These are phyloP conservation scores for Kregervanrija delftensis DNA, from an alignment of 805 yeast species.

Conservation along the genomic window DNA sequence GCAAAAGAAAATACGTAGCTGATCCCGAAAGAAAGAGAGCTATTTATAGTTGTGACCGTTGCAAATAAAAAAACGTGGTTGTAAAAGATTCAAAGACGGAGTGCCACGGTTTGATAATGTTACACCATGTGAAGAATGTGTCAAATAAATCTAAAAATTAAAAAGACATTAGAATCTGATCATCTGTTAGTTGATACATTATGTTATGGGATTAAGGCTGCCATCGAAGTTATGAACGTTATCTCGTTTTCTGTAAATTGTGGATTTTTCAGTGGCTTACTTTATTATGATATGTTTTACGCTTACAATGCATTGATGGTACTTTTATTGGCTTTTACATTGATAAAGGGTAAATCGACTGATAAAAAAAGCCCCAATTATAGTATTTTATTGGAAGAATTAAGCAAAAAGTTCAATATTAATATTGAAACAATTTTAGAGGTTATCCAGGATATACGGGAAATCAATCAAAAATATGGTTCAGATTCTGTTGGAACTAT, in stretches of 20 bases:
- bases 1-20: background rate
- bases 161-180: constrained; percentile 18
- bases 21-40: constrained; percentile 23
- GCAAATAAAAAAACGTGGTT: constrained; percentile 30
- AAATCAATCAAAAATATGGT: constrained; percentile 11
- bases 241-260: constrained; percentile 13
- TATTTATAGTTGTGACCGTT: constrained; percentile 30
- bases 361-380: constrained; percentile 2
- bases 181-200: constrained; percentile 26
- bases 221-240: constrained; percentile 23
- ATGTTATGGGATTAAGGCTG: constrained; percentile 27
- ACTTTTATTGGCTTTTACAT: constrained; percentile 28
- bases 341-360: constrained; percentile 9
- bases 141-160: constrained; percentile 20
- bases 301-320: constrained; percentile 31
- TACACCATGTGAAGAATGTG: constrained; percentile 26
- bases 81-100: constrained; percentile 21
- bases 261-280: constrained; percentile 24
- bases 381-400: constrained; percentile 6
- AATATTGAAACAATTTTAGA: constrained; percentile 7
- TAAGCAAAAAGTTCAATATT: constrained; percentile 6
- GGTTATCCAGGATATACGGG: constrained; percentile 12
- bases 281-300: constrained; percentile 30
- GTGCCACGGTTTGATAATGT: constrained; percentile 17
- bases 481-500: constrained; percentile 23